phyloP scores from a whole-genome alignment of 306 rosid species.

The Begonia fuchsioides region DNA sequence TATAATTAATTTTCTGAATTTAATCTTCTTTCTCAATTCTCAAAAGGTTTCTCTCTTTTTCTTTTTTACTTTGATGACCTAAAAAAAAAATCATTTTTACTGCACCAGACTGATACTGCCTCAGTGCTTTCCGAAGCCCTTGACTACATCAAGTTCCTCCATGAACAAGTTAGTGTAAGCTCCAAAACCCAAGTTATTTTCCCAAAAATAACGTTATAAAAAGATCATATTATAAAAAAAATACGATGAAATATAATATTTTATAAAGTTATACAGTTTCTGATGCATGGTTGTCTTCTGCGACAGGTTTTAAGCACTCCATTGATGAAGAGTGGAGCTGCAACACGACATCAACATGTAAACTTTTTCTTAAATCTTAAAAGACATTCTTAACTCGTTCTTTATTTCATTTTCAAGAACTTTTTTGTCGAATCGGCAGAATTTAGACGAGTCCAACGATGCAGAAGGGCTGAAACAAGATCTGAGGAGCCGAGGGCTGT shows the following conservation, averaged over 20 bases:
- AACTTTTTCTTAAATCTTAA: constrained; percentile 4
- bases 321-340: constrained; percentile 86
- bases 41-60: neutral
- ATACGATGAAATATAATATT: no score
- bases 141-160: constrained; percentile 92
- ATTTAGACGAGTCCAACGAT: constrained; percentile 55
- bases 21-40: constrained; percentile 1
- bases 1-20: constrained; percentile 16
- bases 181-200: constrained; percentile 3
- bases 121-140: constrained; percentile 99
- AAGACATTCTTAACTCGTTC: no score
- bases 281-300: no score
- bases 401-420: neutral
- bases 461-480: constrained; percentile 65
- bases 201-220: no score
- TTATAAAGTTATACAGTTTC: no score
- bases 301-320: constrained; percentile 75
- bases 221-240: no score
- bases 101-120: constrained; percentile 94
- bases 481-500: constrained; percentile 82
- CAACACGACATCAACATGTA: constrained; percentile 68
- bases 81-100: constrained; percentile 11
- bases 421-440: constrained; percentile 23
- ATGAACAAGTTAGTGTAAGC: constrained; percentile 87
- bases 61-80: constrained; percentile 8